These are phyloP conservation scores for Setaria italica DNA, from an alignment of 202 grass and related monocot species.

Conservation along the genomic window DNA sequence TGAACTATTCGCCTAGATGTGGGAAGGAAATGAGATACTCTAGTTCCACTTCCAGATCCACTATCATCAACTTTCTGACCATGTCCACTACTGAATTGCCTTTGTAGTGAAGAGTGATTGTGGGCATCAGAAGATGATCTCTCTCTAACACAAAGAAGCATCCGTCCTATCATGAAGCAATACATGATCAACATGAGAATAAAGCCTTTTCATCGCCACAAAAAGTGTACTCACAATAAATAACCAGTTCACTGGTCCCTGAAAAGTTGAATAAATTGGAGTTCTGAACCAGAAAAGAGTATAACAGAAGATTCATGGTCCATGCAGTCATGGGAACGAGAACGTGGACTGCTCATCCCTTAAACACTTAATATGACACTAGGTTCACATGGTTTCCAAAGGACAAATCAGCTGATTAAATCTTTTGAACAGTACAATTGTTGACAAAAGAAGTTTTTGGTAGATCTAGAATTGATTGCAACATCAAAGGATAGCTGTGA, in stretches of 20 bases:
- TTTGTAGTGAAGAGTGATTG: constrained; percentile 85
- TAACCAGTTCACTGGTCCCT: not conserved
- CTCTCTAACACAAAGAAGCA: constrained; percentile 94
- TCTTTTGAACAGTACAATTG: not conserved
- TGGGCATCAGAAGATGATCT: constrained; percentile 60
- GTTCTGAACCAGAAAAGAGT: not conserved
- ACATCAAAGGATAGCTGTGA: not conserved
- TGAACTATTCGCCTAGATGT: constrained; percentile 95
- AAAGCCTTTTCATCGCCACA: not conserved
- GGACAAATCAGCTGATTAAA: not conserved
- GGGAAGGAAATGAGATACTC: constrained; percentile 87
- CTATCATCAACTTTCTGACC: constrained; percentile 63
- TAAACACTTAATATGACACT: not conserved
- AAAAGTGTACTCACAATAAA: not conserved
- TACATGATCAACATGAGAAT: not conserved
- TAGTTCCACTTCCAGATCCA: constrained; percentile 69
- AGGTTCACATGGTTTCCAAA: not conserved
- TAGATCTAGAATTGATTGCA: not conserved
- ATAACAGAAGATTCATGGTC: not conserved
- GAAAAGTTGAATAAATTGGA: not conserved
- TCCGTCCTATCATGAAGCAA: constrained; percentile 56
- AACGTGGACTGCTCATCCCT: not conserved
- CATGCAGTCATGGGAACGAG: not conserved
- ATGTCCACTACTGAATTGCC: constrained; percentile 83
- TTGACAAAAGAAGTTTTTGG: not conserved